phyloP scores from a whole-genome alignment of 148 eudicot species.

The Euryodendron excelsum region DNA sequence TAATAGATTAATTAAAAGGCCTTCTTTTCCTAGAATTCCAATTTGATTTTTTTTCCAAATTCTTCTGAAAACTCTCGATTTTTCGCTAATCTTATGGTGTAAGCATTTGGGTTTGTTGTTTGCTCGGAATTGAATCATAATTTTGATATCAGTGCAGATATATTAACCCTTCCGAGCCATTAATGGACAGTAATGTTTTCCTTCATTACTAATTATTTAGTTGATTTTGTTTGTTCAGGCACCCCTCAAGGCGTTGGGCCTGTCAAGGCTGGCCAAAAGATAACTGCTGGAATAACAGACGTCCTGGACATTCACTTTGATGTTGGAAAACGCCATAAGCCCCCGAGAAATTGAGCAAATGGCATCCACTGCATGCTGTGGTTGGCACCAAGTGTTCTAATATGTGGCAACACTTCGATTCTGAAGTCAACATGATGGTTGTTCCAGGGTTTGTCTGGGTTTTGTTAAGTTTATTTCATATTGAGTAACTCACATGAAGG shows the following conservation, averaged over 20 bases:
- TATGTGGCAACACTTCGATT: not conserved
- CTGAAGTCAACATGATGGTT: not conserved
- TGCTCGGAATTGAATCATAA: too few relatives aligned
- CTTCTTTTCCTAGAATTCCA: too few relatives aligned
- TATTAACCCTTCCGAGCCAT: too few relatives aligned
- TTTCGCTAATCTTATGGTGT: too few relatives aligned
- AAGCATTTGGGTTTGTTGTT: too few relatives aligned
- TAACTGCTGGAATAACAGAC: conserved; percentile 90
- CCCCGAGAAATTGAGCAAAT: conserved; percentile 19
- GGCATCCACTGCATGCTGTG: not conserved
- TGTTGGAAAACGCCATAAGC: conserved; percentile 54
- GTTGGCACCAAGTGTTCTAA: not conserved
- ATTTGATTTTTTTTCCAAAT: too few relatives aligned
- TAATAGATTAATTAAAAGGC: too few relatives aligned
- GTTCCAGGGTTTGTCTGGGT: not conserved
- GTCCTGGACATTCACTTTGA: conserved; percentile 68
- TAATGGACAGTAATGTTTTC: too few relatives aligned
- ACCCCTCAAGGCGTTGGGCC: conserved; percentile 96
- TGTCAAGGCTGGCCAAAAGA: conserved; percentile 80
- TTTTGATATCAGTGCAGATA: too few relatives aligned
- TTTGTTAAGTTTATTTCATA: not conserved
- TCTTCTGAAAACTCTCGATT: too few relatives aligned
- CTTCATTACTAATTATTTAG: too few relatives aligned
- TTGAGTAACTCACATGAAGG: too few relatives aligned
- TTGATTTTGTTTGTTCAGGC: conserved; percentile 46